A percentile compares a stretch with the other conserved stretches of the same genome.
Conservation (phyloP, 495 filamentous ascomycete genomes). For the Rostrohypoxylon terebratum region DNA sequence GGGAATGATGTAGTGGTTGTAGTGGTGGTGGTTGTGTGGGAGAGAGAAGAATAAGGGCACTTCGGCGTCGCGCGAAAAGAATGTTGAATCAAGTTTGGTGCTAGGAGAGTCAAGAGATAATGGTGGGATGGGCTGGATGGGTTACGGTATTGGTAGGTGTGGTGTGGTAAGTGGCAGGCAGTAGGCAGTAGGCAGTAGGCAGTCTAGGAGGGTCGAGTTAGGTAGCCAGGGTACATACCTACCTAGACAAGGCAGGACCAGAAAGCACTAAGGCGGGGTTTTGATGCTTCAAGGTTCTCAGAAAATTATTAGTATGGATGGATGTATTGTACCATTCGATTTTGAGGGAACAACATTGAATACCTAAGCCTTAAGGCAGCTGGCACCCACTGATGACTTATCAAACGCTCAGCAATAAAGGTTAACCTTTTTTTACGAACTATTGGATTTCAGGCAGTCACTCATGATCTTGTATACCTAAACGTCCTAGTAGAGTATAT, state of each 20-base stretch:
- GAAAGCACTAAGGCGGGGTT: slow-evolving; percentile 38
- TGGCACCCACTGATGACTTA: slow-evolving; percentile 20
- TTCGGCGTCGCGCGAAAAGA: slow-evolving; percentile 42
- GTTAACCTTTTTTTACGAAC: slow-evolving; percentile 3
- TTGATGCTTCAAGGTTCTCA: slow-evolving; percentile 15
- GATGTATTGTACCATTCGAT: background rate
- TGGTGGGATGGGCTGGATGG: slow-evolving; percentile 16
- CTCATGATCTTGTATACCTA: background rate
- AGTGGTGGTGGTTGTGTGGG: slow-evolving; percentile 39
- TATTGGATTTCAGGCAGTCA: slow-evolving; percentile 26
- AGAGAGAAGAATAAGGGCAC: slow-evolving; percentile 42
- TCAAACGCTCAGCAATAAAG: background rate
- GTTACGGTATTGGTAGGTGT: background rate
- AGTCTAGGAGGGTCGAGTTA: slow-evolving; percentile 20
- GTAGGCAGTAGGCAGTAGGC: background rate
- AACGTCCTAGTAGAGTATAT: too few relatives aligned
- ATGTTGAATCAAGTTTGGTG: slow-evolving; percentile 33
- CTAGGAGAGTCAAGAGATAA: slow-evolving; percentile 23
- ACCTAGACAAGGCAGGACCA: slow-evolving; percentile 21
- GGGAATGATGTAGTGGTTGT: slow-evolving; percentile 47
- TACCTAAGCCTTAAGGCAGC: too few relatives aligned
- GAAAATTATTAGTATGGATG: slow-evolving; percentile 14
- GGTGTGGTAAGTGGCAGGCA: background rate
- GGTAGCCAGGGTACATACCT: slow-evolving; percentile 15
- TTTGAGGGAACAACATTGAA: background rate